Base-by-base conservation (phyloP, 1,284 basidiomycete species). In the Fomitiporia mediterranea region DNA sequence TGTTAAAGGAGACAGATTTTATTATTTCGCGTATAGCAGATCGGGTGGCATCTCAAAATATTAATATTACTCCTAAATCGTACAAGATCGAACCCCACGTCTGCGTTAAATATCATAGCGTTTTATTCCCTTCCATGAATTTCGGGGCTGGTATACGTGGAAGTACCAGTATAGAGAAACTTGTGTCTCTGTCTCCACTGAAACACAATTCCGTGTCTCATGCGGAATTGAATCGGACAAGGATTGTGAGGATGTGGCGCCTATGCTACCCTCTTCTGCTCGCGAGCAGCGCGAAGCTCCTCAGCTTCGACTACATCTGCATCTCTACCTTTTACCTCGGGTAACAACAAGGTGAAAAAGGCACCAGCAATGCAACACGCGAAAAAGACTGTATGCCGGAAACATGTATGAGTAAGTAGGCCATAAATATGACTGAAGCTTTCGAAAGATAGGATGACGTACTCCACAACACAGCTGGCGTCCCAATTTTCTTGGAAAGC, bases 241-340 rank as follows among this genome's bases (percentile, higher is more conserved):
- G n/a, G n/a, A n/a, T n/a, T n/a, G n/a, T n/a, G n/a, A n/a, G 35
- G 35, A 37, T 37, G 35, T 37, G 13, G 23, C 50, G 27, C 17
- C 21, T 39, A 55, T 8, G 30, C 30, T 5, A 21, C 32, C 23
- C 53, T 46, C 23, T 38, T 28, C 42, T 44, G 38, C 44, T 51
- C 53, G 23, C 34, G 42, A 4, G 43, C 59, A 9, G 32, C 48
- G 58, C 68, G 68, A 13, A 82, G 69, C 68, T 86, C 84, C 62
- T 78, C 71, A 1, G 76, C 78, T 40, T 81, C 71, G 13, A 86
- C 65, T 11, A 81, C 71, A 65, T 93, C 90, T 13, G 90, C 83
- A 53, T 89, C 83, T 60, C 83, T 80, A 35, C 78, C 83, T 63
- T 80, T 84, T 39, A 91, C 90, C 70, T 94, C 91, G 25, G 89